phyloP scores from a whole-genome alignment of 768 basidiomycete species.

The Rhodotorula taiwanensis region DNA sequence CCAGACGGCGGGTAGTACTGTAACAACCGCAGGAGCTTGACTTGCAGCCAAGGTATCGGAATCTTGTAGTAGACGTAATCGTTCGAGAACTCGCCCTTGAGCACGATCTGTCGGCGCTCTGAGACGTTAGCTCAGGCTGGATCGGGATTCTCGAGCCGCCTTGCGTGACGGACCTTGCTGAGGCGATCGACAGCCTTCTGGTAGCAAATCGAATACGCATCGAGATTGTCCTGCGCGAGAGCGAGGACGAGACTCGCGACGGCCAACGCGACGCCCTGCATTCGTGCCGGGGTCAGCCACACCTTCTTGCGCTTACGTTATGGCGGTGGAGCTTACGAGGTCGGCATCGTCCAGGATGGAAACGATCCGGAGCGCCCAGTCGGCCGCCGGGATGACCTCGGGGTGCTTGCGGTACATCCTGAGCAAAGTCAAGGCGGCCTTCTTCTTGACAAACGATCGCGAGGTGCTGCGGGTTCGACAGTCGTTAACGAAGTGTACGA shows the following conservation, averaged over 20 bases:
- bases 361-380: conserved; percentile 93
- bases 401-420: conserved; percentile 93
- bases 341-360: conserved; percentile 93
- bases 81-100: conserved; percentile 78
- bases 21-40: conserved; percentile 81
- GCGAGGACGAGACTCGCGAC: conserved; percentile 90
- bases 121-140: neutral
- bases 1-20: conserved; percentile 96
- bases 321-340: conserved; percentile 53
- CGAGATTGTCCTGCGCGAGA: conserved; percentile 85
- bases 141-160: neutral
- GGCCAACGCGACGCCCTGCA: conserved; percentile 87
- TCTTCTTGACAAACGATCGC: conserved; percentile 92
- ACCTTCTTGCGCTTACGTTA: neutral
- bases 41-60: conserved; percentile 94
- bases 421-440: conserved; percentile 87
- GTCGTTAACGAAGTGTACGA: too few relatives aligned
- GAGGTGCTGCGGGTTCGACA: conserved; percentile 62
- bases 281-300: too few relatives aligned
- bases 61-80: conserved; percentile 97
- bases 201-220: conserved; percentile 84
- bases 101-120: conserved; percentile 59
- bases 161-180: conserved; percentile 56
- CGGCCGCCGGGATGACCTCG: conserved; percentile 80
- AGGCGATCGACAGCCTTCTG: conserved; percentile 89